Evolutionary conservation across 352 stramenopile species (phyloP).

Genomic region (Globisporangium nunn): DNA sequence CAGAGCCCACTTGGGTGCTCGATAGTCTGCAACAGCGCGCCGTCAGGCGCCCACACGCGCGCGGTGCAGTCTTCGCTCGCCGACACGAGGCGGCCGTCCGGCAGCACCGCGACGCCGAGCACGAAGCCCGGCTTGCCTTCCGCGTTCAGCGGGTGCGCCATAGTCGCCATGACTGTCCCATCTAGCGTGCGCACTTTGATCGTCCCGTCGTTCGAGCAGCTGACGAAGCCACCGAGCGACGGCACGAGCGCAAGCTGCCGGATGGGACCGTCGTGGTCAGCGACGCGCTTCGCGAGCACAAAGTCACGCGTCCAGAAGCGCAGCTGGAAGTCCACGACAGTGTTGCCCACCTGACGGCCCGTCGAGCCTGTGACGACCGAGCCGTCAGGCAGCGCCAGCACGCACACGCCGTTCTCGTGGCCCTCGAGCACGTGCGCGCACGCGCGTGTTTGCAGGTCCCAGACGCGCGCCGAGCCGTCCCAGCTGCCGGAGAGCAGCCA

Average conservation of each 20-base stretch:
- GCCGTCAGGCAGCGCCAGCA: conserved; percentile 54
- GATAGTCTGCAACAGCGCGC: conserved; percentile 61
- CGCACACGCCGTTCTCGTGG: conserved; percentile 83
- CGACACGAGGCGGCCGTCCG: conserved; percentile 51
- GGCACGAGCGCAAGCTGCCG: conserved; percentile 61
- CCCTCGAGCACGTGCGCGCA: conserved; percentile 51
- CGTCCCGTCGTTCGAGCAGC: conserved; percentile 81
- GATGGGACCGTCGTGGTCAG: conserved; percentile 63
- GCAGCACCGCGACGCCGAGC: conserved; percentile 57
- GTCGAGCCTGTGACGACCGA: conserved; percentile 73
- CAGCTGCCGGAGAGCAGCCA: conserved; percentile 72
- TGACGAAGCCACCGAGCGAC: conserved; percentile 69
- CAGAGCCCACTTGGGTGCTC: conserved; percentile 82
- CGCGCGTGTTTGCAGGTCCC: conserved; percentile 42
- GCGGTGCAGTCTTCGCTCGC: conserved; percentile 81
- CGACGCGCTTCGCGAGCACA: conserved; percentile 41
- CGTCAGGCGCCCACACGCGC: conserved; percentile 59
- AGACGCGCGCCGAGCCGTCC: conserved; percentile 74
- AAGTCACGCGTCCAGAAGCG: conserved; percentile 57
- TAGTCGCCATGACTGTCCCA: conserved; percentile 47
- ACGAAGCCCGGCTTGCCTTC: conserved; percentile 84
- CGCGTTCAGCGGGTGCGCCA: conserved; percentile 71
- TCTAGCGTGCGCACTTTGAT: conserved; percentile 64
- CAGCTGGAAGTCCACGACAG: conserved; percentile 70
- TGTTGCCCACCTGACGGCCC: conserved; percentile 66